phyloP scores from a whole-genome alignment of 73 alveolate genomes.

The Stentor roeselii region DNA sequence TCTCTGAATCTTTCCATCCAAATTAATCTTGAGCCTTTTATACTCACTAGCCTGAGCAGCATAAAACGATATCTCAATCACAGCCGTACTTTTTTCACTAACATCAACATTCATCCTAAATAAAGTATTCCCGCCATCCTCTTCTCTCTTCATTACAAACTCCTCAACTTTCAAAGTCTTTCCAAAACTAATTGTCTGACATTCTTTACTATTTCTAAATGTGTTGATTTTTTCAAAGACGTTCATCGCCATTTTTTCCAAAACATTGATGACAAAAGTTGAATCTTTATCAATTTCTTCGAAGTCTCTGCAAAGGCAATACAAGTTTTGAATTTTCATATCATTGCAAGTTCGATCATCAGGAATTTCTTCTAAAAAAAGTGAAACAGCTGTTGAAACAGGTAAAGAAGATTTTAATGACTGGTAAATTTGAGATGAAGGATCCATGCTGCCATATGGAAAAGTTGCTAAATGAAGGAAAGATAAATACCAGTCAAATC shows the following conservation, averaged over 20 bases:
- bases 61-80: not conserved
- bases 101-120: not conserved
- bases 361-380: conserved; percentile 8
- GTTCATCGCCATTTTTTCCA: too few species aligned
- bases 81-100: not conserved
- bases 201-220: not conserved
- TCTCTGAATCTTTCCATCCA: too few species aligned
- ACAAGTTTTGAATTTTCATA: not conserved
- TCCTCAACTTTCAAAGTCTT: not conserved
- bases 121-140: not conserved
- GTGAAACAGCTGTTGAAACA: not conserved
- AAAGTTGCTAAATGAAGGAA: not conserved
- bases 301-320: not conserved
- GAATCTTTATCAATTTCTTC: not conserved
- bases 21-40: not conserved
- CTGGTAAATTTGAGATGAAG: not conserved
- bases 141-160: not conserved
- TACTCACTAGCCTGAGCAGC: not conserved
- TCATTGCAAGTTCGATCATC: not conserved
- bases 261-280: not conserved
- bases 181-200: not conserved
- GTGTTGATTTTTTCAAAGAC: not conserved
- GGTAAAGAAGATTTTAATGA: not conserved
- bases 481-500: conserved; percentile 22
- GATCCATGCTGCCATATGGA: conserved; percentile 1